A percentile compares a stretch with the other conserved stretches of the same genome.
Conservation (phyloP, 345 rosid genomes). For the Salix brachista region DNA sequence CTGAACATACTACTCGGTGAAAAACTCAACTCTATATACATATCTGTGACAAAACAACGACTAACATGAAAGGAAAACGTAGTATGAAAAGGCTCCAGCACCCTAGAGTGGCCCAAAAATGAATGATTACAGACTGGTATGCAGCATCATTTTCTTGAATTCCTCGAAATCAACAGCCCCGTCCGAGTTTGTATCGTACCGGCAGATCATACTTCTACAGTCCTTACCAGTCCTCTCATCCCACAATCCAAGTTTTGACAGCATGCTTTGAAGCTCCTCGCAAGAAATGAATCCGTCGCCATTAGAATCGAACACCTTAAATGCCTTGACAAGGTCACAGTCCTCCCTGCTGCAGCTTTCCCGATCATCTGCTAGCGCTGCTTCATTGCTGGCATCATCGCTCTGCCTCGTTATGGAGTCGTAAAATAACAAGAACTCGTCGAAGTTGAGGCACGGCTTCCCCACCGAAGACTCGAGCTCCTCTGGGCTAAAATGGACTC, state of each 20-base stretch:
- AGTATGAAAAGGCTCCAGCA: not conserved
- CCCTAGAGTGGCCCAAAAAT: not conserved
- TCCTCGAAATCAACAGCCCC: conserved; percentile 76
- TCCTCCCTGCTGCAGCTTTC: not conserved
- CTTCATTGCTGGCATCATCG: not conserved
- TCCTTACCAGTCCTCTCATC: conserved; percentile 48
- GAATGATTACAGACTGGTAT: conserved; percentile 2
- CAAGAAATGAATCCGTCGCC: conserved; percentile 68
- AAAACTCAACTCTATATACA: not conserved
- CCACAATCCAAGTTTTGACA: conserved; percentile 65
- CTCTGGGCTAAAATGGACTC: conserved; percentile 21
- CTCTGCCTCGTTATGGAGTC: conserved; percentile 32
- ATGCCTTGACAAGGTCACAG: conserved; percentile 50
- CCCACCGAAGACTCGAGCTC: conserved; percentile 64
- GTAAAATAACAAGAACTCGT: conserved; percentile 60
- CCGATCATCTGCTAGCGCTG: not conserved
- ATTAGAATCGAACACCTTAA: conserved; percentile 61
- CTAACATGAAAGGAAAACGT: not conserved
- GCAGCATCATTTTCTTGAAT: conserved; percentile 71
- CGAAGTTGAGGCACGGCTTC: conserved; percentile 44
- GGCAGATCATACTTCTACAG: conserved; percentile 60
- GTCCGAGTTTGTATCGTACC: conserved; percentile 59
- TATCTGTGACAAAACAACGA: not conserved
- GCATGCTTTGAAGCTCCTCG: conserved; percentile 65
- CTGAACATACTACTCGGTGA: not conserved